Evolutionary conservation across 2,329 filamentous ascomycete species (phyloP).

Genomic region (Fonsecaea pugnacius): DNA sequence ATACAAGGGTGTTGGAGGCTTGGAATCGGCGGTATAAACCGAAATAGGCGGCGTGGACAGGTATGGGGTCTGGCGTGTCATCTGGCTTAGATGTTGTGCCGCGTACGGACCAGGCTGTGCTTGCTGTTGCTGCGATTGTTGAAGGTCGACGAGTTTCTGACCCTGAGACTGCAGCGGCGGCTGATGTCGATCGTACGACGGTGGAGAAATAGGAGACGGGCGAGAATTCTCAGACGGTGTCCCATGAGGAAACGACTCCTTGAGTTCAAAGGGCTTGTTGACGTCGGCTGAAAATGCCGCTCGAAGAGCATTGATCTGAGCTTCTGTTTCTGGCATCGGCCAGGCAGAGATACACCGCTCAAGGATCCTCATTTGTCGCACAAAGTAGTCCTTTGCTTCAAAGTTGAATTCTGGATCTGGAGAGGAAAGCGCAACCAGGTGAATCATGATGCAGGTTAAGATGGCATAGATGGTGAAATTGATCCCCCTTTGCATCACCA

Average conservation of each 20-base stretch:
- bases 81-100: conserved; percentile 26
- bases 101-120: conserved; percentile 21
- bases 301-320: conserved; percentile 84
- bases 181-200: conserved; percentile 51
- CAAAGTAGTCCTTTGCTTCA: conserved; percentile 86
- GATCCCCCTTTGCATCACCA: conserved; percentile 91
- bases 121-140: conserved; percentile 22
- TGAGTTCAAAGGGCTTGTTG: conserved; percentile 84
- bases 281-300: conserved; percentile 89
- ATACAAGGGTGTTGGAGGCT: conserved; percentile 67
- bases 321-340: conserved; percentile 88
- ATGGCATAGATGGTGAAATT: conserved; percentile 95
- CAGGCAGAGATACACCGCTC: conserved; percentile 81
- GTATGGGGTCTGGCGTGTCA: conserved; percentile 28
- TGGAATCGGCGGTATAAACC: conserved; percentile 70
- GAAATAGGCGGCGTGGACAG: conserved; percentile 73
- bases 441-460: conserved; percentile 87
- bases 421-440: conserved; percentile 88
- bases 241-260: conserved; percentile 82
- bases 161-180: conserved; percentile 56
- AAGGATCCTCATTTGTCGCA: conserved; percentile 89
- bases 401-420: conserved; percentile 85
- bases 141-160: conserved; percentile 43
- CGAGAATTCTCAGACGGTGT: conserved; percentile 70
- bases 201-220: conserved; percentile 55